Base-by-base conservation (phyloP, 2,329 filamentous ascomycete genomes). In the Xylariaceae sp. region DNA sequence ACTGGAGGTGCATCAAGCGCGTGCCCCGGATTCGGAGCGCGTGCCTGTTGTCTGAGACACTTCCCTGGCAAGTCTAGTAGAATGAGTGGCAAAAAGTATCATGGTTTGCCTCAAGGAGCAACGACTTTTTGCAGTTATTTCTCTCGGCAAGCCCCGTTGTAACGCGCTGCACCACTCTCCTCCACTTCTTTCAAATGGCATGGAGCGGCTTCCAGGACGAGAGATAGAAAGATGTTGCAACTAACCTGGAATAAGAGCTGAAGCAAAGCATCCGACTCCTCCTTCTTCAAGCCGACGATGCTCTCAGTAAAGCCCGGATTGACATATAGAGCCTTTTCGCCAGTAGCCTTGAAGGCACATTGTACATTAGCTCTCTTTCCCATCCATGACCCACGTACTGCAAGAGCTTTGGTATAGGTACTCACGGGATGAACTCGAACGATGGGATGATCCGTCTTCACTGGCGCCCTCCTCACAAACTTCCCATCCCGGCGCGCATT, bases 291-390 rank as follows among this genome's bases (percentile, higher is more conserved):
- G 4, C 83, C 83, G 1, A 86, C 72, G 43, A 88, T 86, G 17
- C 63, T 58, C 57, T 66, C 66, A 18, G 63, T 67, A 40, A 50
- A 65, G 57, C 87, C 83, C 9, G 81, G 81, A 62, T 88, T 88
- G 22, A 88, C 80, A 60, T 77, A 88, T 1, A 88, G 70, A 0
- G 84, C 83, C 66, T 88, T 88, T 67, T 88, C 83, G 18, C 85
- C 84, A 0, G 86, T 88, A 2, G 72, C 78, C 0, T 64, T 9
- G 11, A 3, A 28, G 4, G 6, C 13, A n/a, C 7, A 44, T 41
- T 16, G 34, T 31, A 28, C 5, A 34, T 46, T 33, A 54, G 47
- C 19, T 16, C 22, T n/a, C 39, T 19, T 16, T 34, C 14, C 31
- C 2, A 43, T 12, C 5, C 12, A 12, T 17, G 33, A 16, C 13